Percentiles rank a stretch among this genome's conserved stretches.
These are phyloP conservation scores for Coemansia sp. DNA, from an alignment of 192 early-diverging fungal genomes.

Conservation along the genomic window DNA sequence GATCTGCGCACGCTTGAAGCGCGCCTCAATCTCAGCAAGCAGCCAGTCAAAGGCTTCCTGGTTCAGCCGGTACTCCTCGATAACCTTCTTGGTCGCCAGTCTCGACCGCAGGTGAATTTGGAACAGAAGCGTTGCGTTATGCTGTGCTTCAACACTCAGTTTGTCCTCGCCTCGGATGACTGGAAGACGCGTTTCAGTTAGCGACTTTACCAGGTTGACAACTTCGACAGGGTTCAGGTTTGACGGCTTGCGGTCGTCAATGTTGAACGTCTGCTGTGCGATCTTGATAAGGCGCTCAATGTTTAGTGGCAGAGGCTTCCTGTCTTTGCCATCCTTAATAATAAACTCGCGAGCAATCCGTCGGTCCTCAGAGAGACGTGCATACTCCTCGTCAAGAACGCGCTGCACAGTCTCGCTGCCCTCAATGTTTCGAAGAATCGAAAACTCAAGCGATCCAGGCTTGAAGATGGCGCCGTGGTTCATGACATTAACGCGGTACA, in stretches of 20 bases:
- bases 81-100: slow-evolving; percentile 77
- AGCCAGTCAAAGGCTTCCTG: slow-evolving; percentile 91
- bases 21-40: slow-evolving; percentile 86
- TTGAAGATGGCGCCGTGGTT: slow-evolving; percentile 64
- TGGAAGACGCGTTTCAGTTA: slow-evolving; percentile 64
- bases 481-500: slow-evolving; percentile 81
- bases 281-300: slow-evolving; percentile 85
- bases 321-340: slow-evolving; percentile 68
- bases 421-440: slow-evolving; percentile 73
- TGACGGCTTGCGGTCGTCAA: slow-evolving; percentile 74
- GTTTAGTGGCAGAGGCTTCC: slow-evolving; percentile 91
- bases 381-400: slow-evolving; percentile 79
- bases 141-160: slow-evolving; percentile 82
- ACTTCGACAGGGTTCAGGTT: slow-evolving; percentile 85
- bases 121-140: slow-evolving; percentile 91
- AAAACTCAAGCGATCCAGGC: slow-evolving; percentile 65
- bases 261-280: slow-evolving; percentile 85
- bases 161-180: slow-evolving; percentile 89
- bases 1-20: slow-evolving; percentile 88
- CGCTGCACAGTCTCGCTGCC: slow-evolving; percentile 67
- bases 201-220: slow-evolving; percentile 66
- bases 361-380: slow-evolving; percentile 75
- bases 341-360: slow-evolving; percentile 71
- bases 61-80: slow-evolving; percentile 87
- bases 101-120: slow-evolving; percentile 80